Evolutionary conservation across 352 stramenopile species (phyloP).

Genomic region (Pythium aquatile): DNA sequence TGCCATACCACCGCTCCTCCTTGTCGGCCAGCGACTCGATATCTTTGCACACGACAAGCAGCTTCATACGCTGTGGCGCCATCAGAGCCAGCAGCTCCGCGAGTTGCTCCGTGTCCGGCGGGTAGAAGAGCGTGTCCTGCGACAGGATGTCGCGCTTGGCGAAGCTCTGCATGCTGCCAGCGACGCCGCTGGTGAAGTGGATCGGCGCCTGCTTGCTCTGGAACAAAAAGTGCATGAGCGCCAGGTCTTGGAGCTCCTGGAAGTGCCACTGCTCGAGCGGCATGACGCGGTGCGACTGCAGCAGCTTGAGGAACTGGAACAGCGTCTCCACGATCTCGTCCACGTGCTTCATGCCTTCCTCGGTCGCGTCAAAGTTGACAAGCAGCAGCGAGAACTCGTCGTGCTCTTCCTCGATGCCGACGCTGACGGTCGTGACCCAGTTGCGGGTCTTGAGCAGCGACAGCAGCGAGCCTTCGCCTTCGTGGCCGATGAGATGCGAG

Average conservation of each 20-base stretch:
- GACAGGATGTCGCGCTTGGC: slow-evolving; percentile 21
- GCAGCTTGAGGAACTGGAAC: slow-evolving; percentile 32
- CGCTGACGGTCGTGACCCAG: slow-evolving; percentile 36
- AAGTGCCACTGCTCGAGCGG: slow-evolving; percentile 26
- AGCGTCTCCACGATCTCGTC: slow-evolving; percentile 25
- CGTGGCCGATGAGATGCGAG: slow-evolving; percentile 81
- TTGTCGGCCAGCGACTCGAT: slow-evolving; percentile 27
- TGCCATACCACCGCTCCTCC: slow-evolving; percentile 51
- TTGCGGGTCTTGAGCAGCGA: slow-evolving; percentile 69
- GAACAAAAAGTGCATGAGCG: slow-evolving; percentile 34
- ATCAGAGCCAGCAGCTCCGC: slow-evolving; percentile 30
- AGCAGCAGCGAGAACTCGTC: slow-evolving; percentile 28
- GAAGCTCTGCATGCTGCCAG: slow-evolving; percentile 29
- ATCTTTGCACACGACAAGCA: slow-evolving; percentile 38
- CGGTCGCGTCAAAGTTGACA: slow-evolving; percentile 31
- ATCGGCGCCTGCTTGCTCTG: slow-evolving; percentile 31
- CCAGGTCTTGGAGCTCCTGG: slow-evolving; percentile 28
- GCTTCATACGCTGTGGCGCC: slow-evolving; percentile 37
- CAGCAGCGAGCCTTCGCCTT: slow-evolving; percentile 79
- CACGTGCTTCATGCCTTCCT: slow-evolving; percentile 27
- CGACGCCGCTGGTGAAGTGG: slow-evolving; percentile 26
- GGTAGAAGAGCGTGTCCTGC: slow-evolving; percentile 29
- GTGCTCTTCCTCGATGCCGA: slow-evolving; percentile 27
- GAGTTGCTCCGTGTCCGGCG: slow-evolving; percentile 22
- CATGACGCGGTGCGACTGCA: neutral